These are phyloP conservation scores for Pestalotiopsis sp. DNA, from an alignment of 2,329 filamentous ascomycete genomes.

Conservation along the genomic window DNA sequence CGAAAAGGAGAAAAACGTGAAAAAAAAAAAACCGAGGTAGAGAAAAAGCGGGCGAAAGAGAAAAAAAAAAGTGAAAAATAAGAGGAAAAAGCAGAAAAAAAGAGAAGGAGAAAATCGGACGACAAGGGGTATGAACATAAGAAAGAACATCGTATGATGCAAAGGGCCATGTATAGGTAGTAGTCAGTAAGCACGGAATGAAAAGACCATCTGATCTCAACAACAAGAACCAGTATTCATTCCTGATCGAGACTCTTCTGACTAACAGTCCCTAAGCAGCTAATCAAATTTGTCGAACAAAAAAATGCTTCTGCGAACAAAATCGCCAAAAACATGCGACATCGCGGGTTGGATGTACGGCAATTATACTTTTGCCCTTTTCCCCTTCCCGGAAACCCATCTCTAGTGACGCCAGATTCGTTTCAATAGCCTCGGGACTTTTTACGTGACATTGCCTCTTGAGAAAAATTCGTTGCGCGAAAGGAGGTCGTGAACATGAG, in stretches of 20 bases:
- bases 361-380: slow-evolving; percentile 9
- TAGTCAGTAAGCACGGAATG: neutral
- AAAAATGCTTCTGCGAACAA: neutral
- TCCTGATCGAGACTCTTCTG: neutral
- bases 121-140: too few relatives aligned
- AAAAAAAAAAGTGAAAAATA: neutral
- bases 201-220: neutral
- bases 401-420: slow-evolving; percentile 15
- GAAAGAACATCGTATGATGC: too few relatives aligned
- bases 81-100: neutral
- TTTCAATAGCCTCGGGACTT: slow-evolving; percentile 15
- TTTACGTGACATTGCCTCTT: slow-evolving; percentile 7
- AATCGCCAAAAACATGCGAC: neutral
- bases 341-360: neutral
- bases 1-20: neutral
- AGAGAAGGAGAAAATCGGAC: too few relatives aligned
- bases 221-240: neutral
- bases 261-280: neutral
- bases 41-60: neutral
- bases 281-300: neutral
- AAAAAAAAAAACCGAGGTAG: neutral
- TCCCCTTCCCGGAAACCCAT: neutral
- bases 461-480: slow-evolving; percentile 7
- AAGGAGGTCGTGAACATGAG: neutral
- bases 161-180: too few relatives aligned